Conservation (phyloP, 2,329 filamentous ascomycete genomes). For the Fusarium sambucinum region DNA sequence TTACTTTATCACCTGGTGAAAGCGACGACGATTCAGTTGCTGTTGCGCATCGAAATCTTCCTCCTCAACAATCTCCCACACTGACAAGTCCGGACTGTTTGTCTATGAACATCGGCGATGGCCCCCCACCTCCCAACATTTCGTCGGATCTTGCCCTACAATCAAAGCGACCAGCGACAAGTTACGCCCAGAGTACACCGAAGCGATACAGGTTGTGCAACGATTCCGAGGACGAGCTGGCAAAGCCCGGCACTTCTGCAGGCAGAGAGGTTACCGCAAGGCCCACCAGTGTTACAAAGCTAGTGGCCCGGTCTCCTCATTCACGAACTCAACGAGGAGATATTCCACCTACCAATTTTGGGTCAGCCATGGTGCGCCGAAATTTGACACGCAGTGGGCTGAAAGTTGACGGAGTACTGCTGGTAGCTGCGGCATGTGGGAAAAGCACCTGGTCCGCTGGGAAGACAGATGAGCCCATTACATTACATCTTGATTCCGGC, state of each 20-base stretch:
- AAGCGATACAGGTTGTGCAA: conserved; percentile 28
- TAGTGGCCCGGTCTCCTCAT: conserved; percentile 16
- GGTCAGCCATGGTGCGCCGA: not conserved
- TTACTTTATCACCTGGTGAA: conserved; percentile 1
- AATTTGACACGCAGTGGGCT: not conserved
- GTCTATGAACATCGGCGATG: conserved; percentile 9
- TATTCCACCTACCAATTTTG: conserved; percentile 45
- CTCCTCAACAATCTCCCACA: conserved; percentile 17
- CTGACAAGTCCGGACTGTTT: conserved; percentile 46
- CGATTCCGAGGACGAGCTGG: conserved; percentile 51
- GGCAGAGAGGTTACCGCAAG: conserved; percentile 18
- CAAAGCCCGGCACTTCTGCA: not conserved
- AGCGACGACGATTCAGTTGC: conserved; percentile 29
- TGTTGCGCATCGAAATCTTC: conserved; percentile 29
- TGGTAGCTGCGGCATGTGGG: conserved; percentile 47
- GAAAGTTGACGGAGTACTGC: not conserved
- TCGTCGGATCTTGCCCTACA: conserved; percentile 41
- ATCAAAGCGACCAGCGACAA: conserved; percentile 20
- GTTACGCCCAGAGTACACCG: conserved; percentile 1
- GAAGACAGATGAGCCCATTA: not conserved
- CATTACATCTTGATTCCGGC: conserved; percentile 14
- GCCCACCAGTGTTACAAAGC: conserved; percentile 24
- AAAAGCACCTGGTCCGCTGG: conserved; percentile 1
- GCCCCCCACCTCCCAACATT: conserved; percentile 39
- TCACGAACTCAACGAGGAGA: conserved; percentile 43